Evolutionary conservation across 768 basidiomycete species (phyloP), one percentile per base, ranked within the genome.

Genomic region (Boletellus emodensis): DNA sequence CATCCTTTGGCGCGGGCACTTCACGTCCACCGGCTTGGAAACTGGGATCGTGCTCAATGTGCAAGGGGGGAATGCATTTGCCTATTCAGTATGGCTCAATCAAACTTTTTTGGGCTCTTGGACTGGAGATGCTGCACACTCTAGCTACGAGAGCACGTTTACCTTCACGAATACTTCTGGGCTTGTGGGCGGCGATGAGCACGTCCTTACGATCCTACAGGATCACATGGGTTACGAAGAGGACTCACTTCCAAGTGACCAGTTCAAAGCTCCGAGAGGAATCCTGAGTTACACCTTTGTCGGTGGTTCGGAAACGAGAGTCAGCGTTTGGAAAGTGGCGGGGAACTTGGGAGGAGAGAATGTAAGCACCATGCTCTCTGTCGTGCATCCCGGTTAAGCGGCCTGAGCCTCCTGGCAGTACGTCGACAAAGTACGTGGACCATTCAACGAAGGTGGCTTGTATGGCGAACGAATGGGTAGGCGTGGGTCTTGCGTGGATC

Each of bases 391-490:
- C 8, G n/a, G 15, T 35, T 6, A 13, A 28, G 12, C 44, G 41
- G 49, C 2, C 17, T 18, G 22, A 51, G 30, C 20, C 38, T 11
- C 40, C 24, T 2, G 43, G n/a, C 24, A 78, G 75, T 78, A 76
- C 54, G 61, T 64, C 28, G 81, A 84, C 59, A 70, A 50, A 18
- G 65, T 69, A 20, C 74, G 83, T 15, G 82, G 82, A 6, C 71
- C 79, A n/a, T 63, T 80, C 49, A 83, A 84, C 53, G 81, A 82
- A 60, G 82, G 82, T 9, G 82, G 82, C 2, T 59, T 81, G 2
- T 81, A 74, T 49, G 79, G 69, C 13, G 81, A 83, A 61, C 73
- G 82, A 15, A 73, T 76, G 70, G 78, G 58, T 49, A 39, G 46
- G 40, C 28, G 24, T 24, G 4, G 48, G 6, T 3, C 0, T 13